Evolutionary conservation across 2,329 filamentous ascomycete species (phyloP), one percentile per base, ranked within the genome.

Genomic region (Xenosphaeropsis pyriputrescens): DNA sequence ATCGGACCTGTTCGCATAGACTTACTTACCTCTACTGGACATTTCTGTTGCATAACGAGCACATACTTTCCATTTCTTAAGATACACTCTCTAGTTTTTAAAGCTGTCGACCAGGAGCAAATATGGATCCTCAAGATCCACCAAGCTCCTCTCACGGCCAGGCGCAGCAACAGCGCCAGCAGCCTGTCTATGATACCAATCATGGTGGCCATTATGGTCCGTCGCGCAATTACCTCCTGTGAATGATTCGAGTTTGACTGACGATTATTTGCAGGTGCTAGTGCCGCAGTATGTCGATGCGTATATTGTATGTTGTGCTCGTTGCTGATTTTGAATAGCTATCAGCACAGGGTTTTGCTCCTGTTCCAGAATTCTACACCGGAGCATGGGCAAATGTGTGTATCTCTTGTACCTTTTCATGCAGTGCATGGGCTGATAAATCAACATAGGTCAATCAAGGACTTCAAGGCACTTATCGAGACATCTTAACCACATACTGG

Each of bases 401-500:
- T 39, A 15, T 26, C 17, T 38, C 19, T 22, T 29, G 18, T 40
- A 14, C 6, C 29, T 30, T 29, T 29, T 16, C 18, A 6, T 26
- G 30, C 35, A 37, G 34, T 40, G 34, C 22, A 39, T 41, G 31
- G 18, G 39, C 40, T 22, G 32, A 32, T 32, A 18, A 29, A 32
- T 16, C 26, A 30, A 35, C 15, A 42, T 52, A 93, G 85, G 85
- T 96, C 47, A 93, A 93, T 55, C 91, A 98, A 71, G 91, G 91
- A 36, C 71, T 98, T 35, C 83, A 79, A 41, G 88, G 86, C 44
- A 81, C 82, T 44, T 94, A 95, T 60, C 89, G 93, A 57, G 91
- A 98, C 58, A 95, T 96, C 53, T 69, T 98, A 50, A 95, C 93
- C 32, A 95, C 89, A 5, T 98, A 98, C 64, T 98, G 91, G 91